These are phyloP conservation scores for Phytophthora niederhauseri DNA, from an alignment of 352 stramenopile species.

Conservation along the genomic window DNA sequence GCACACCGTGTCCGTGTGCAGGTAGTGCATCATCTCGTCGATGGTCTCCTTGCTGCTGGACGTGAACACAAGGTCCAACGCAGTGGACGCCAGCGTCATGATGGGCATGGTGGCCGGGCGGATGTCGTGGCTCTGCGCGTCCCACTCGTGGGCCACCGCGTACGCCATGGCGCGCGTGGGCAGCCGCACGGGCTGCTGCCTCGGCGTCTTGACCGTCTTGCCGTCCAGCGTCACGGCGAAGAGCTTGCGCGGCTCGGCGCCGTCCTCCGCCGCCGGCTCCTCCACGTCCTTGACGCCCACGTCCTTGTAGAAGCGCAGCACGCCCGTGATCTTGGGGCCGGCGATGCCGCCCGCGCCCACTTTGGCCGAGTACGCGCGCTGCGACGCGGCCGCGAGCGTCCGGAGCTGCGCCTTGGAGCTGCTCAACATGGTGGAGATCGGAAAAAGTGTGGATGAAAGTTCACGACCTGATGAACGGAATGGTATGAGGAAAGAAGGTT, in stretches of 20 bases:
- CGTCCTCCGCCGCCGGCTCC: conserved; percentile 27
- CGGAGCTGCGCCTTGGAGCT: conserved; percentile 33
- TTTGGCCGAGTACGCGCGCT: conserved; percentile 55
- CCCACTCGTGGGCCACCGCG: conserved; percentile 85
- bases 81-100: conserved; percentile 87
- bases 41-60: conserved; percentile 66
- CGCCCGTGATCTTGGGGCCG: conserved; percentile 82
- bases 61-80: conserved; percentile 67
- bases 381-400: conserved; percentile 26
- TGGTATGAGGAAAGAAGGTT: conserved; percentile 6
- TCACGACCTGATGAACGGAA: conserved; percentile 2
- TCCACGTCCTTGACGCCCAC: conserved; percentile 72
- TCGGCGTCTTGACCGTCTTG: conserved; percentile 82
- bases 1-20: conserved; percentile 91
- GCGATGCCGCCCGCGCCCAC: conserved; percentile 48
- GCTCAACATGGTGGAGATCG: conserved; percentile 30
- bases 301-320: conserved; percentile 84
- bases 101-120: conserved; percentile 86
- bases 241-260: conserved; percentile 23
- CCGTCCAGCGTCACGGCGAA: conserved; percentile 83
- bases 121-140: conserved; percentile 77
- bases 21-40: conserved; percentile 86
- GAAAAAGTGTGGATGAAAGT: conserved; percentile 17
- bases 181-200: conserved; percentile 63
- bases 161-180: conserved; percentile 72